Evolutionary conservation across 1,284 basidiomycete genomes (phyloP), one percentile per base, ranked within the genome.

Genomic region (Dichomitus squalens): DNA sequence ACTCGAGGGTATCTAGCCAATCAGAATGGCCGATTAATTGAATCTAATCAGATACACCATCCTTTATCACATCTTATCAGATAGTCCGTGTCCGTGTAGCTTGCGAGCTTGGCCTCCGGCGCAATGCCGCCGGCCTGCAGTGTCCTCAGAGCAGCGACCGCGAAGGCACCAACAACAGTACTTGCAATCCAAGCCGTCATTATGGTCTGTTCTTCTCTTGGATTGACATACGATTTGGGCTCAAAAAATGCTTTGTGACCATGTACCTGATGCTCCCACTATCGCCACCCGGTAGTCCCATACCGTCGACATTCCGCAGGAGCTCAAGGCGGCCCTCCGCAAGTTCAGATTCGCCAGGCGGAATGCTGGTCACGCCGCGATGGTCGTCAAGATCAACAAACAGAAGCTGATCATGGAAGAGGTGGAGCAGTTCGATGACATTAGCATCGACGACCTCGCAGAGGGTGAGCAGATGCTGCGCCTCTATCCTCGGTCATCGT

Each of bases 381-480:
- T 95, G 61, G 79, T 93, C 60, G 86, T 95, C 71, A 94, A 93
- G 84, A 92, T 95, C 74, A 88, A 94, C 79, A 93, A 92, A 78
- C 72, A 80, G 43, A 80, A 85, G 66, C 80, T 95, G 58, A 70
- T 85, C 64, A 90, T 96, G 87, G 88, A 90, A 67, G 87, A 93
- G 67, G 90, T 88, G 34, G 91, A 93, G 63, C 84, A 87, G 67
- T 88, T 92, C 63, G 87, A 91, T 70, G 77, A 85, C 60, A 86
- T 92, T 60, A 80, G 79, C 57, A 84, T 93, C 57, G 91, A 93
- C 66, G 92, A 95, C 33, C 84, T 96, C 38, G 91, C 85, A 12
- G 89, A 95, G 75, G 93, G 93, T 93, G 59, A 59, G 70, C 53
- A 18, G 20, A 25, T 62, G 23, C 33, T 43, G 56, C 39, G 25